Evolutionary conservation across 768 basidiomycete species (phyloP), one percentile per base, ranked within the genome.

Genomic region (Leccinum incarnatum): DNA sequence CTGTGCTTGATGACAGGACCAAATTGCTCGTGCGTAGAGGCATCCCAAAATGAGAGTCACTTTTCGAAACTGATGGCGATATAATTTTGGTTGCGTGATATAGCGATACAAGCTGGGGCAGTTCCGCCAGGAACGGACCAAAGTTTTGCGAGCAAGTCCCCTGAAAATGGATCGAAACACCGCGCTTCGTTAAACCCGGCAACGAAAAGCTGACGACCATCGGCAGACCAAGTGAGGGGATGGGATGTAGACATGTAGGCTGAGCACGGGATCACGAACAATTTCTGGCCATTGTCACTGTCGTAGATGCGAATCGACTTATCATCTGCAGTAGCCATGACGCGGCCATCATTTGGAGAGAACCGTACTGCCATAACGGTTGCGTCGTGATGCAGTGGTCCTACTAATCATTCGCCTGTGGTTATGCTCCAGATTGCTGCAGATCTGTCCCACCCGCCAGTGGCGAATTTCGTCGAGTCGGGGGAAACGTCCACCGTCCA

Each of bases 31-130:
- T 37, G 17, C 0, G 40, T 46, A 29, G 49, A 11, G 9, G 25
- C 17, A 17, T 59, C 49, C 58, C 58, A 59, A 23, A 59, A 58
- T 4, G 48, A 58, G 12, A 58, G 8, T 1, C 48, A 17, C 4
- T 54, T 4, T n/a, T 17, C 3, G 2, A 46, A 23, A 1, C 12
- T 12, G 29, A 51, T 23, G 12, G 19, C 29, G 34, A 21, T 8
- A 40, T 50, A 58, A 19, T 27, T 53, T 30, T 21, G 29, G 15
- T 30, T 48, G 40, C 12, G 48, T 9, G 58, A 34, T 19, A 54
- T 29, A 2, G 12, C 15, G 30, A 58, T 42, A 6, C 36, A 58
- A 42, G 29, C 15, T 2, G 34, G 40, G 12, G 25, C 19, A 19
- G 15, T 25, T 23, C 19, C 48, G 12, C 53, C 53, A 32, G 54